Evolutionary conservation across 2,329 filamentous ascomycete genomes (phyloP).

Genomic region (Aureobasidium subglaciale): DNA sequence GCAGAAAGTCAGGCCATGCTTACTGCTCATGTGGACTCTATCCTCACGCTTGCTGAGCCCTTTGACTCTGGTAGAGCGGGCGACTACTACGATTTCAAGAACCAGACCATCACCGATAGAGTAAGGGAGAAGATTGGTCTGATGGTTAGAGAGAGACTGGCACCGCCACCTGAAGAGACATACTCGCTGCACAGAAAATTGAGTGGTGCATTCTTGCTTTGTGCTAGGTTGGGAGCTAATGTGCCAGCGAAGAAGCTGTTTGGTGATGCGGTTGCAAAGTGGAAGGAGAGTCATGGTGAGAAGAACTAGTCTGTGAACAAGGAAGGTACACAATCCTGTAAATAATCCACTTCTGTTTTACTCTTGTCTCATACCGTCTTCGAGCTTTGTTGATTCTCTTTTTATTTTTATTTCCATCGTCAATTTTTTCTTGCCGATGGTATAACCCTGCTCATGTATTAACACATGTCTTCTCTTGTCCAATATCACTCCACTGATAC

Average conservation of each 20-base stretch:
- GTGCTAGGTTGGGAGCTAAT: constrained; percentile 74
- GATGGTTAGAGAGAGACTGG: constrained; percentile 83
- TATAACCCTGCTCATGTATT: too few relatives aligned
- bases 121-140: constrained; percentile 82
- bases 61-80: constrained; percentile 63
- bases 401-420: too few relatives aligned
- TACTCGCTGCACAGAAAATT: constrained; percentile 93
- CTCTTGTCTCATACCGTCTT: too few relatives aligned
- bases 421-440: too few relatives aligned
- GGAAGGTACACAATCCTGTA: too few relatives aligned
- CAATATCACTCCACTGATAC: too few relatives aligned
- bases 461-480: too few relatives aligned
- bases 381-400: too few relatives aligned
- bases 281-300: not conserved
- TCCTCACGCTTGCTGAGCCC: constrained; percentile 86
- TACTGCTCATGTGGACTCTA: constrained; percentile 79
- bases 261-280: constrained; percentile 42
- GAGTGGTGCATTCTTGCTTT: constrained; percentile 89
- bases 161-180: constrained; percentile 93
- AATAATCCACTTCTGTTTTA: too few relatives aligned
- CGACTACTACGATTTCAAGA: constrained; percentile 80
- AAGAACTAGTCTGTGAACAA: not conserved
- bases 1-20: constrained; percentile 80
- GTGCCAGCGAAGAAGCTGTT: constrained; percentile 81
- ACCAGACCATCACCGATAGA: constrained; percentile 94